Base-by-base conservation (phyloP, 176 grass and related monocot species). In the Stipa capillata region DNA sequence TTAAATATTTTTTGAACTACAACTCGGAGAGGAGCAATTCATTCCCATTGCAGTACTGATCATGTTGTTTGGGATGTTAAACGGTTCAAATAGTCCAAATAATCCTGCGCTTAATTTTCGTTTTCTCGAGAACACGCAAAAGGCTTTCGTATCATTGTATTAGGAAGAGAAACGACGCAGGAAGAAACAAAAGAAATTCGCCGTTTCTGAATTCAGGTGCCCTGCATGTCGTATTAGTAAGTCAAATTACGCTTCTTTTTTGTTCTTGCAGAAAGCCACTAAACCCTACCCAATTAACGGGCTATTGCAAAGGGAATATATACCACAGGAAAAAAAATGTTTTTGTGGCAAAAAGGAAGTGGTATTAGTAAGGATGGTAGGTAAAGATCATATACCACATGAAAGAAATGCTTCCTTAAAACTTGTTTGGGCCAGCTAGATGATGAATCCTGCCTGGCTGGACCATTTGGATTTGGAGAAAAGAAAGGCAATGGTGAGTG, bases 381-480 rank as follows among this genome's bases (percentile, higher is more conserved):
- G 36, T 74, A 17, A 62, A 62, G 44, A 11, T n/a, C 51, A 82
- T 55, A 68, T 25, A 68, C 14, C 40, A 63, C 63, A 60, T 77
- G 73, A 45, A 72, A 64, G 33, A 7, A 72, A 64, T 45, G 35
- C n/a, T n/a, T n/a, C 50, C 7, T 81, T 4, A 53, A 20, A 37
- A 57, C 3, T 10, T 14, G n/a, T 24, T 69, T 75, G 28, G 34
- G 20, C 51, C 66, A 70, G 15, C 7, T 2, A 27, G 8, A 21
- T 45, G 37, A 77, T 13, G 47, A 16, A 36, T 55, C 76, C n/a
- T 45, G 17, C 24, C 2, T 65, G n/a, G n/a, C n/a, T n/a, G 80
- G 85, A 87, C 79, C 80, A 83, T 78, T 47, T 64, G 47, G 4
- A n/a, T 80, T 43, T 62, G 72, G n/a, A 44, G 14, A 23, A 53